These are phyloP conservation scores for Torrubiellomyces zombiae DNA, from an alignment of 2,329 filamentous ascomycete species.

Conservation along the genomic window DNA sequence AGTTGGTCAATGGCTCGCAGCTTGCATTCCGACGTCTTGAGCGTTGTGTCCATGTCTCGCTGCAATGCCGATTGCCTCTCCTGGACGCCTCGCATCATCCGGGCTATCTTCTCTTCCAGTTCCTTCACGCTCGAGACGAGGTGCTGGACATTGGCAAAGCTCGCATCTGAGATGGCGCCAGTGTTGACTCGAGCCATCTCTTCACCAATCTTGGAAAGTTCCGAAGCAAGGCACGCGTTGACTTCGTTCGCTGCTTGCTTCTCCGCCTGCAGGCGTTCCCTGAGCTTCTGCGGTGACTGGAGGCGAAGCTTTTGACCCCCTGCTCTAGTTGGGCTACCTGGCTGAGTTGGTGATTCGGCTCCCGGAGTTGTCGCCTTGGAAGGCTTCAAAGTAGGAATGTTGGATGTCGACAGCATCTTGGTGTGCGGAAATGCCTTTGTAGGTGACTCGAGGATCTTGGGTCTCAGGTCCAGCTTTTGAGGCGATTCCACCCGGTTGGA, in stretches of 20 bases:
- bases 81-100: constrained; percentile 39
- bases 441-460: constrained; percentile 9
- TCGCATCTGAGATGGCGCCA: constrained; percentile 12
- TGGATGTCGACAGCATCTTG: constrained; percentile 35
- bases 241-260: constrained; percentile 56
- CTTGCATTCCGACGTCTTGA: constrained; percentile 62
- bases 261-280: constrained; percentile 72
- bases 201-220: constrained; percentile 64
- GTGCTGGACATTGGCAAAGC: constrained; percentile 26
- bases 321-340: constrained; percentile 14
- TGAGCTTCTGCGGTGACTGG: constrained; percentile 57
- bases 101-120: constrained; percentile 52
- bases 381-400: constrained; percentile 36
- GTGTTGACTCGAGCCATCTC: constrained; percentile 50
- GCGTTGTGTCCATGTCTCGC: constrained; percentile 52
- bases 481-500: constrained; percentile 5
- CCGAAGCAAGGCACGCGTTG: constrained; percentile 53
- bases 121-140: constrained; percentile 41
- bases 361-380: constrained; percentile 13
- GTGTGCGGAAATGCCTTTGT: constrained; percentile 19
- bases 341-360: constrained; percentile 9
- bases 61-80: constrained; percentile 47
- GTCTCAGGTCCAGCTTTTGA: constrained; percentile 5
- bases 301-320: constrained; percentile 41
- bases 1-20: constrained; percentile 72